Evolutionary conservation across 169 alveolate genomes (phyloP).

Genomic region (Babesia divergens): DNA sequence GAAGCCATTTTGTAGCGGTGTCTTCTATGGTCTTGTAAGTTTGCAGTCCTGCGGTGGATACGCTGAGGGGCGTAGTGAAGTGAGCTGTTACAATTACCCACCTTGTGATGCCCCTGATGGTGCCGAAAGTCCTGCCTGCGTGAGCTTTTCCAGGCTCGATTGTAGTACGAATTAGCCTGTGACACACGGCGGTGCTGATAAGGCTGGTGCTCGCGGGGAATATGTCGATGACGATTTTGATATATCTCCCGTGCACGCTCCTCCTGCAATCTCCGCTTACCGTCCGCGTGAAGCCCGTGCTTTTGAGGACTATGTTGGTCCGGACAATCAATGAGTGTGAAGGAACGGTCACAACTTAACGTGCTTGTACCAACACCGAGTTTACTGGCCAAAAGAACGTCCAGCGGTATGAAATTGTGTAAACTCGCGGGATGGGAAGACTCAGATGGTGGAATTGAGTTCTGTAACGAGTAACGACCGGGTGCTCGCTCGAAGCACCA

Average conservation of each 20-base stretch:
- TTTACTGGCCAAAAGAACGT: neutral
- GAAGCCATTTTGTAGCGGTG: neutral
- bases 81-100: neutral
- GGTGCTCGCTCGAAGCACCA: neutral
- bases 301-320: neutral
- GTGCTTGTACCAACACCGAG: constrained; percentile 1
- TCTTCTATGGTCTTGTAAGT: too few relatives aligned
- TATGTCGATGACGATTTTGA: too few relatives aligned
- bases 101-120: neutral
- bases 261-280: too few relatives aligned
- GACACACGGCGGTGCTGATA: too few relatives aligned
- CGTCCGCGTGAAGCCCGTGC: neutral
- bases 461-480: neutral
- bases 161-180: too few relatives aligned
- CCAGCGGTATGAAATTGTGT: neutral
- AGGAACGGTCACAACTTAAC: constrained; percentile 1
- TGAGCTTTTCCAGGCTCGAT: too few relatives aligned
- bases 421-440: neutral
- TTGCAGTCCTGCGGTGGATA: too few relatives aligned
- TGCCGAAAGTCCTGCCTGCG: too few relatives aligned
- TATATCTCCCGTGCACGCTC: too few relatives aligned
- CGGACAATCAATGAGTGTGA: neutral
- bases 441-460: neutral
- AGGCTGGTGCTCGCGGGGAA: too few relatives aligned
- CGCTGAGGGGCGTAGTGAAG: too few relatives aligned